These are phyloP conservation scores for Calocybe gangraenosa DNA, from an alignment of 768 basidiomycete species.

Conservation along the genomic window DNA sequence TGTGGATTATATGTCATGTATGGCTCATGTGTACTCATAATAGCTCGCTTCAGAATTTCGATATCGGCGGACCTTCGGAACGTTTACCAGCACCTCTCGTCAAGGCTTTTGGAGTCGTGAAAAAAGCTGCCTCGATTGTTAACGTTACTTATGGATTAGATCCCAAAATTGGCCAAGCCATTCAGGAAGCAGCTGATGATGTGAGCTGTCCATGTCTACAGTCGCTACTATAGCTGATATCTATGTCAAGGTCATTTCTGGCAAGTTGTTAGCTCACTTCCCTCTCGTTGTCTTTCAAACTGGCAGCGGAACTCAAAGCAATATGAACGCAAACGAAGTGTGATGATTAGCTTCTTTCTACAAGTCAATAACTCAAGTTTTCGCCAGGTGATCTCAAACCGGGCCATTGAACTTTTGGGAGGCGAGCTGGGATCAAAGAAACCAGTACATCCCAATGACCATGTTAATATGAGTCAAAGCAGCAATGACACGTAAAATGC, in stretches of 20 bases:
- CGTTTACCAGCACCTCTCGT: slow-evolving; percentile 93
- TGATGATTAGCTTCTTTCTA: background rate
- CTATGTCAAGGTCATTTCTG: slow-evolving; percentile 79
- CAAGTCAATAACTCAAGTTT: too few species aligned
- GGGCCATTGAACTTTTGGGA: slow-evolving; percentile 95
- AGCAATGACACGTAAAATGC: slow-evolving; percentile 90
- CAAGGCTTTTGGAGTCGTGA: slow-evolving; percentile 95
- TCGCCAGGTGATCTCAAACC: slow-evolving; percentile 93
- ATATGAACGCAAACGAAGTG: slow-evolving; percentile 99
- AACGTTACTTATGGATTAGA: slow-evolving; percentile 91
- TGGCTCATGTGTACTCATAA: background rate
- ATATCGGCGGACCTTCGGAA: slow-evolving; percentile 94
- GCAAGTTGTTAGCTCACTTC: slow-evolving; percentile 92
- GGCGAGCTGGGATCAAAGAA: slow-evolving; percentile 94
- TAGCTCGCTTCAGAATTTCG: slow-evolving; percentile 92
- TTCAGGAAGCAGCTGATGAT: slow-evolving; percentile 92
- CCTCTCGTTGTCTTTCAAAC: slow-evolving; percentile 99
- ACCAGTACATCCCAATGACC: slow-evolving; percentile 98
- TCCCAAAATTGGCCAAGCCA: slow-evolving; percentile 80
- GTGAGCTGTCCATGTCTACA: slow-evolving; percentile 33
- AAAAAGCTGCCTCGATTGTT: slow-evolving; percentile 92
- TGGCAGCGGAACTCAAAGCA: slow-evolving; percentile 97
- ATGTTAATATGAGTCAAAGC: slow-evolving; percentile 99
- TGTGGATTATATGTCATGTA: background rate
- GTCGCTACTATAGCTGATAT: slow-evolving; percentile 3